phyloP scores from a whole-genome alignment of 306 rosid genomes.

The Dalbergia cultrata region DNA sequence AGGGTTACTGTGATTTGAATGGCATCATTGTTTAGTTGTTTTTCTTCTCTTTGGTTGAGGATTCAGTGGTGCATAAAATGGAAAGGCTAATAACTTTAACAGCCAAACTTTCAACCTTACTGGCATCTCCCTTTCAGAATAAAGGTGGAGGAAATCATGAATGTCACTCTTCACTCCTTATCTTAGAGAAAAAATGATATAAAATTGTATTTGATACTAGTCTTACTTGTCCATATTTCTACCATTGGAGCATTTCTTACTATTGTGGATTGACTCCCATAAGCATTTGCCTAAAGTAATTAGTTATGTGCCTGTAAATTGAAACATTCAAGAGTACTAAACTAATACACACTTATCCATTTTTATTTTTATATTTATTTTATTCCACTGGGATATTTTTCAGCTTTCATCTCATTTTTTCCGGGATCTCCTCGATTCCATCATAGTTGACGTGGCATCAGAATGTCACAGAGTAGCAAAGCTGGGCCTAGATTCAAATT shows the following conservation, averaged over 20 bases:
- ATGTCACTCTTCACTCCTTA: neutral
- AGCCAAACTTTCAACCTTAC: neutral
- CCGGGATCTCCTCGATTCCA: conserved; percentile 86
- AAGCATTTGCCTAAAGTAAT: conserved; percentile 32
- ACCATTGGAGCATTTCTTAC: conserved; percentile 13
- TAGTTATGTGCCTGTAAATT: conserved; percentile 24
- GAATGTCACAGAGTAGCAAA: conserved; percentile 93
- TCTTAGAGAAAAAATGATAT: conserved; percentile 7
- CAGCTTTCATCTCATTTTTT: conserved; percentile 84
- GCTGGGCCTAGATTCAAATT: conserved; percentile 89
- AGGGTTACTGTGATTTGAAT: neutral
- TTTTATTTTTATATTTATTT: conserved; percentile 14
- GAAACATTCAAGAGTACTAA: conserved; percentile 21
- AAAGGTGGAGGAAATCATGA: conserved; percentile 32
- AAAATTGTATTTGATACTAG: conserved; percentile 14
- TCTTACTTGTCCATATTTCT: conserved; percentile 10
- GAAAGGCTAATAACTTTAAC: conserved; percentile 13
- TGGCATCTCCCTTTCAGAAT: conserved; percentile 24
- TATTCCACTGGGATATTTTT: conserved; percentile 53
- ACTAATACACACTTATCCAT: conserved; percentile 1
- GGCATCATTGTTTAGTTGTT: neutral
- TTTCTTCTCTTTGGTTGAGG: neutral
- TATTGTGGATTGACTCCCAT: neutral
- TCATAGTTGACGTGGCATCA: conserved; percentile 93
- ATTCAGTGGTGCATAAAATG: conserved; percentile 2